Base-by-base conservation (phyloP, 1,284 basidiomycete genomes). In the Inonotus obliquus region DNA sequence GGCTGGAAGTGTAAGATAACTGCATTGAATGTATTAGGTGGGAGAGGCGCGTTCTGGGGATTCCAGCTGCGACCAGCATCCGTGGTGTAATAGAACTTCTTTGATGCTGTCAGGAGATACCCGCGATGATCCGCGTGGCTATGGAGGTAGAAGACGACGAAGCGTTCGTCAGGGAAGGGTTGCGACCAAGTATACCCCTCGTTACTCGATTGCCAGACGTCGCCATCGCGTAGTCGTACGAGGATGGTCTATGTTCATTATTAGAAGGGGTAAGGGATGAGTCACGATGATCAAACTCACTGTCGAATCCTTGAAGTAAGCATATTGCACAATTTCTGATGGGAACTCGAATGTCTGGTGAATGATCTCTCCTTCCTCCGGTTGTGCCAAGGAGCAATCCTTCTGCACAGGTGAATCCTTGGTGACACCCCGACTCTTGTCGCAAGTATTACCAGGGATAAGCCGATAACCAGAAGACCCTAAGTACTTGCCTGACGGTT, bases 401-500 rank as follows among this genome's bases (percentile, higher is more conserved):
- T 95, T 96, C 66, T 81, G 69, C 1, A 90, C 76, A 47, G 76
- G 79, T 17, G 83, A 80, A 69, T 97, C 96, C 69, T 82, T 77
- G 19, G 73, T 69, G 7, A 76, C 64, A 4, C 89, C 89, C 17
- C 67, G 65, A 3, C 71, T 67, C 21, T 79, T 78, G 54, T 82
- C 81, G 72, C 96, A 99, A 0, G 88, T 91, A 71, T 99, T 92
- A 1, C 97, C 96, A 1, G 97, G 95, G 60, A 99, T 94, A 70
- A 89, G 84, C 45, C 95, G 82, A 72, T 89, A 99, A 0, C 96
- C 96, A 14, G 92, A 95, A 0, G 95, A 97, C 0, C 94, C 96
- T 71, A 82, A 71, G 72, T 94, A 99, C 14, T 74, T 87, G 66
- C 89, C 79, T 10, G 82, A 79, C 0, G 81, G 75, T 58, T 79